Base-by-base conservation (phyloP, 257 asterid species). In the Salvia splendens region DNA sequence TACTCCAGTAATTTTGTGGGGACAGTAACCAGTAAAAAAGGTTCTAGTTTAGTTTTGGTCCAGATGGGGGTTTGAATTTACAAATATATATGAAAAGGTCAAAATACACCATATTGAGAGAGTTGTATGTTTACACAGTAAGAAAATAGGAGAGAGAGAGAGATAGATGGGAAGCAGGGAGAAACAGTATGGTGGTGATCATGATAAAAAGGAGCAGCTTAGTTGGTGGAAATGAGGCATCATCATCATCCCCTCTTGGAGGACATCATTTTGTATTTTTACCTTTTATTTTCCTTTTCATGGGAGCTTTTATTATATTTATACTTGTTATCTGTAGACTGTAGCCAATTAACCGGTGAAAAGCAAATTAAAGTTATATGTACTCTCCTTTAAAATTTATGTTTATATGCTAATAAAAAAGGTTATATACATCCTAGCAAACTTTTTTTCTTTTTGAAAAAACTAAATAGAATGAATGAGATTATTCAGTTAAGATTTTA, bases 241-340 rank as follows among this genome's bases (percentile, higher is more conserved):
- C 82, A 85, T 76, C 61, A 66, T 67, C 67, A 50, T 77, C 79
- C 38, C 72, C 79, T 69, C 45, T 54, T 59, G 69, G 45, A 46
- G 24, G 24, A 1, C 24, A 20, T 20, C 1, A 20, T 20, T 20
- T 20, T 20, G 24, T 20, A 20, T 20, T 20, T 20, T 20, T 20
- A 20, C 24, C 24, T 20, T 20, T 20, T 20, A 20, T 20, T 20
- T 20, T 20, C 77, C 66, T 73, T 76, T 67, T 41, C 5, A 20
- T 20, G 24, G 24, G 14, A 45, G 12, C 24, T 20, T 46, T 46
- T 46, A 20, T 16, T 0, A 15, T 4, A 6, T 10, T 14, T 28
- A 1, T 17, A 61, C 35, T n/a, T n/a, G n/a, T n/a, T n/a, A n/a
- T n/a, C n/a, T n/a, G n/a, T n/a, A n/a, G n/a, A n/a, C n/a, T 20